These are phyloP conservation scores for Cordyceps militaris DNA, from an alignment of 2,329 filamentous ascomycete species.

Conservation along the genomic window DNA sequence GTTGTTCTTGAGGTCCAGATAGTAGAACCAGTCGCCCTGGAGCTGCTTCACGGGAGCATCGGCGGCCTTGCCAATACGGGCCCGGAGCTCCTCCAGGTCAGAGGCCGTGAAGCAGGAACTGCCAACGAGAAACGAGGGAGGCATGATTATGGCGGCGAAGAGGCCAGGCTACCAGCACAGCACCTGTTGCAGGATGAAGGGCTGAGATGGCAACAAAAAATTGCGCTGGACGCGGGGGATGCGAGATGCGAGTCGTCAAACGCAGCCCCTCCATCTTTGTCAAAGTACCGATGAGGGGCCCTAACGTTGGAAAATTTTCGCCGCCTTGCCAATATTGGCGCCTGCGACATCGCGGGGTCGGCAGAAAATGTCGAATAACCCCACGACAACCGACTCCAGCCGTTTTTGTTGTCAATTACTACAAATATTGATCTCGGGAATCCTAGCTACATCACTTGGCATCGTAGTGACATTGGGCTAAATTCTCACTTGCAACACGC, in stretches of 20 bases:
- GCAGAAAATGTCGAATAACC: conserved; percentile 5
- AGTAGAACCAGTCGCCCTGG: conserved; percentile 56
- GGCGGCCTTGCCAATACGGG: conserved; percentile 37
- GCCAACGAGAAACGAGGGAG: conserved; percentile 32
- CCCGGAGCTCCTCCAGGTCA: conserved; percentile 37
- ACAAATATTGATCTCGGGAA: no score
- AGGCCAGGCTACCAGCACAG: conserved; percentile 8
- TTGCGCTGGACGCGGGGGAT: conserved; percentile 3
- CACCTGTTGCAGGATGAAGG: conserved; percentile 4
- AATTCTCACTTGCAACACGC: neutral
- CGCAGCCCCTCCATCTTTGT: conserved; percentile 6
- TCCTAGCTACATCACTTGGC: no score
- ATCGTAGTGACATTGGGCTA: neutral
- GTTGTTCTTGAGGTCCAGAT: conserved; percentile 51
- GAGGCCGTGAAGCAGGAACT: conserved; percentile 43
- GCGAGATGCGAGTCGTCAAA: neutral
- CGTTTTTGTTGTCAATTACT: no score
- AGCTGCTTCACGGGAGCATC: conserved; percentile 41
- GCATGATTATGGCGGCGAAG: conserved; percentile 21
- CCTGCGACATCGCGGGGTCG: conserved; percentile 7
- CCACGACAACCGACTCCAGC: neutral
- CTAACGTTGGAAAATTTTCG: conserved; percentile 2
- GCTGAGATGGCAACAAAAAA: conserved; percentile 5
- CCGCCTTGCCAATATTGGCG: conserved; percentile 4
- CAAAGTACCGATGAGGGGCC: conserved; percentile 2